Base-by-base conservation (phyloP, 1,284 basidiomycete species). In the Pterulicium gracile region DNA sequence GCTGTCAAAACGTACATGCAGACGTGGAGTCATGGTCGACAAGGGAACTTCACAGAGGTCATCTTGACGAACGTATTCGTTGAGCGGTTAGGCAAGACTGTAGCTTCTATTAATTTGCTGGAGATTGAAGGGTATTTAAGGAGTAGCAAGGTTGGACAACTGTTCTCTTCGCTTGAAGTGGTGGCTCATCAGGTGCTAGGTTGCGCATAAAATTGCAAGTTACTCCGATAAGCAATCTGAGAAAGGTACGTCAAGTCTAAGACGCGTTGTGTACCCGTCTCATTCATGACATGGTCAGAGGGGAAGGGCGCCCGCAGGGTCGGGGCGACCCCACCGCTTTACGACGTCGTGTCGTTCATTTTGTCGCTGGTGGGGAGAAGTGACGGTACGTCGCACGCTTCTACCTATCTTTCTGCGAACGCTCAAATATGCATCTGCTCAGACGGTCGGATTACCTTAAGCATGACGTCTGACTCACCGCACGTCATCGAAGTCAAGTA, bases 111-210 rank as follows among this genome's bases (percentile, higher is more conserved):
- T 49, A 97, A 98, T 58, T 62, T 94, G 41, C 65, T 92, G 44
- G 88, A 91, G 58, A 73, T 98, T 22, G 85, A 89, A 54, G 64
- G 66, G 12, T 98, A 97, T 65, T 66, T 98, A 43, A 84, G 79
- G 58, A 77, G 74, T 48, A 94, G 88, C 57, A 95, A 94, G 70
- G 85, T 93, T 41, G 66, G 74, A 3, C 60, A n/a, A 44, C 43
- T 48, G 10, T 48, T 18, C 34, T 14, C 39, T 43, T 41, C 22
- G n/a, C 18, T 23, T 18, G 32, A 35, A 5, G n/a, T n/a, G n/a
- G n/a, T n/a, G n/a, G n/a, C n/a, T n/a, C n/a, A n/a, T n/a, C n/a
- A n/a, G n/a, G n/a, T n/a, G n/a, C n/a, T 49, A 84, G 81, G 71
- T 85, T 47, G 82, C 76, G 2, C 65, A 75, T 49, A 84, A 88